These are phyloP conservation scores for Ophiostoma ips DNA, from an alignment of 2,329 filamentous ascomycete genomes.

Conservation along the genomic window DNA sequence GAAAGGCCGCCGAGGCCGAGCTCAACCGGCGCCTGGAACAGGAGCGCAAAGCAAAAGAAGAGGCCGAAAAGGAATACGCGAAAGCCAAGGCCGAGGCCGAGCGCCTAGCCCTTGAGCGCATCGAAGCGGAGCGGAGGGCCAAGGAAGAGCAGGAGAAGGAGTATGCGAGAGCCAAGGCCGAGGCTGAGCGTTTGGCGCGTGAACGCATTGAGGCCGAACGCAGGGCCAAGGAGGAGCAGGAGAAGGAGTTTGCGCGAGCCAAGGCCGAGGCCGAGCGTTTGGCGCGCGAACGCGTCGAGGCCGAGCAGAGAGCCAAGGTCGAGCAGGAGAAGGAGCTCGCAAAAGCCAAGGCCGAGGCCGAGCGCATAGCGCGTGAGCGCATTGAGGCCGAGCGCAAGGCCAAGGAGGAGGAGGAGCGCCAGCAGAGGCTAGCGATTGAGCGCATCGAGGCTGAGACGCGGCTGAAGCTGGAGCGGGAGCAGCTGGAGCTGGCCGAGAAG, in stretches of 20 bases:
- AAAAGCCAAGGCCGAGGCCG: constrained; percentile 31
- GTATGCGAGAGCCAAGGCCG: too few species aligned
- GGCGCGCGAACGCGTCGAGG: constrained; percentile 27
- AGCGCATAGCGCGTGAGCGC: constrained; percentile 27
- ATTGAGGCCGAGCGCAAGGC: constrained; percentile 25
- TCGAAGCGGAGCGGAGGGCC: too few species aligned
- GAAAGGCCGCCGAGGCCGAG: constrained; percentile 10
- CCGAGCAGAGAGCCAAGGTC: constrained; percentile 27
- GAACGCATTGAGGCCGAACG: too few species aligned
- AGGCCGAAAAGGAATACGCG: too few species aligned
- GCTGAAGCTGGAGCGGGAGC: neutral
- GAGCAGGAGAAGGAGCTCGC: constrained; percentile 34
- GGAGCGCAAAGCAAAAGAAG: constrained; percentile 19
- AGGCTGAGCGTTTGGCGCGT: too few species aligned
- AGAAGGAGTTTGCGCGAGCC: constrained; percentile 33
- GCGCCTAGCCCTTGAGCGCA: too few species aligned
- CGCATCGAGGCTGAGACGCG: constrained; percentile 1
- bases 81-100: too few species aligned
- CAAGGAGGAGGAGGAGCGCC: constrained; percentile 22
- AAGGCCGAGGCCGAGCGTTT: constrained; percentile 31
- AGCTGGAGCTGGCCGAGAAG: neutral
- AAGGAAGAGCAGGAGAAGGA: too few species aligned
- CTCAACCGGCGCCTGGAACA: constrained; percentile 16
- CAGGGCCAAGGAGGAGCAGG: constrained; percentile 33
- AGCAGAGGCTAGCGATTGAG: constrained; percentile 7